Evolutionary conservation across 495 filamentous ascomycete species (phyloP), one percentile per base, ranked within the genome.

Genomic region (Trichoderma asperelloides): DNA sequence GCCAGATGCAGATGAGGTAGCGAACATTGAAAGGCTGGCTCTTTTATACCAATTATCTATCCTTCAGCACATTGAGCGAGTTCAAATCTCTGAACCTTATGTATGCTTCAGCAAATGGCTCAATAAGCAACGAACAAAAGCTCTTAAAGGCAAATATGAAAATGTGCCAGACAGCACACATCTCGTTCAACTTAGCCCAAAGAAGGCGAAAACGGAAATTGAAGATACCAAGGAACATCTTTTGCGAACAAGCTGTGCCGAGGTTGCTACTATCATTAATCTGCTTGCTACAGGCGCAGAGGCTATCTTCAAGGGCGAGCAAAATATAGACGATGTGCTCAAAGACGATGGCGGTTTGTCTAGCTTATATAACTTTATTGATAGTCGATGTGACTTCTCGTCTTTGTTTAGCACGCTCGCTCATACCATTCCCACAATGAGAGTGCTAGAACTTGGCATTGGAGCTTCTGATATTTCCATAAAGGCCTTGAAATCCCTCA

Each of bases 21-120:
- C 30, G 11, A 62, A 74, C 45, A 63, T 70, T 27, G 74, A 77
- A 40, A 66, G 69, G 47, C 51, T 78, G 7, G 68, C 74, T 6
- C 69, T 75, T 23, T 73, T 78, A 11, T 77, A 74, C 68, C 71
- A 73, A 65, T 39, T 76, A 18, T 64, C 76, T 2, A 13, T 28
- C 3, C 23, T 60, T 16, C 23, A 13, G 4, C 27, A 21, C 1
- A 21, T 16, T 16, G 55, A 60, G 15, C 25, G 12, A 7, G 4
- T 9, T 33, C 11, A 65, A 12, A 63, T 73, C 0, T 65, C 64
- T 63, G 71, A 76, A n/a, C 74, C 74, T 66, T 71, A 74, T 40
- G 49, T 60, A 33, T 76, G 75, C 65, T 71, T 71, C 40, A 74
- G 69, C 9, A 69, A 72, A 23, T 79, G 77, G 76, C 55, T 60